These are phyloP conservation scores for Leccinum disarticulatum DNA, from an alignment of 768 basidiomycete species.

Conservation along the genomic window DNA sequence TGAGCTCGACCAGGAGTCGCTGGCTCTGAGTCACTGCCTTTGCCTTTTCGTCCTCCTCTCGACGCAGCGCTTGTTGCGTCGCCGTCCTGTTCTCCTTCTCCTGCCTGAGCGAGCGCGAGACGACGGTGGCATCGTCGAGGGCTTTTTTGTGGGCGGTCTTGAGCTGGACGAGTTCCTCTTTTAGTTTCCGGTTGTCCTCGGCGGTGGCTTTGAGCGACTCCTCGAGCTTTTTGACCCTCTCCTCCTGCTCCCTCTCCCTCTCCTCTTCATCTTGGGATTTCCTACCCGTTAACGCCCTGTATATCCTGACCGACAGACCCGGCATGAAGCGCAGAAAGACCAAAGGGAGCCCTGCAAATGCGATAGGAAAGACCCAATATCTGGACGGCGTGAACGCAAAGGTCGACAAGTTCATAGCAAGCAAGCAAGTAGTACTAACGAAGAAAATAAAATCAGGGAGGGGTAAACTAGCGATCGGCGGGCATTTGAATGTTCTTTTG, in stretches of 20 bases:
- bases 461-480: conserved; percentile 14
- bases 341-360: conserved; percentile 29
- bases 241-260: conserved; percentile 12
- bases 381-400: conserved; percentile 28
- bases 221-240: conserved; percentile 20
- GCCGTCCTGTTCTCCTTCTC: conserved; percentile 17
- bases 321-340: conserved; percentile 21
- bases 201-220: neutral
- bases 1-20: conserved; percentile 15
- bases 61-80: conserved; percentile 19
- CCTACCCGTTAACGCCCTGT: neutral
- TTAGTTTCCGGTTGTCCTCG: conserved; percentile 22
- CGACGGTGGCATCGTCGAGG: conserved; percentile 10
- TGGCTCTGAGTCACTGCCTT: conserved; percentile 12
- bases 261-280: conserved; percentile 26
- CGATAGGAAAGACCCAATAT: conserved; percentile 29
- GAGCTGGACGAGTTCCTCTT: conserved; percentile 19
- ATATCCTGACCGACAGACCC: neutral
- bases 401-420: conserved; percentile 32
- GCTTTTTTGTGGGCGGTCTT: conserved; percentile 3
- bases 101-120: conserved; percentile 20
- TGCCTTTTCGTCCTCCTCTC: conserved; percentile 23
- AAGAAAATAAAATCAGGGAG: neutral
- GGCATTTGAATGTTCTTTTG: conserved; percentile 28
- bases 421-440: conserved; percentile 12